Evolutionary conservation across 768 basidiomycete genomes (phyloP).

Genomic region (Neoboletus magnificus): DNA sequence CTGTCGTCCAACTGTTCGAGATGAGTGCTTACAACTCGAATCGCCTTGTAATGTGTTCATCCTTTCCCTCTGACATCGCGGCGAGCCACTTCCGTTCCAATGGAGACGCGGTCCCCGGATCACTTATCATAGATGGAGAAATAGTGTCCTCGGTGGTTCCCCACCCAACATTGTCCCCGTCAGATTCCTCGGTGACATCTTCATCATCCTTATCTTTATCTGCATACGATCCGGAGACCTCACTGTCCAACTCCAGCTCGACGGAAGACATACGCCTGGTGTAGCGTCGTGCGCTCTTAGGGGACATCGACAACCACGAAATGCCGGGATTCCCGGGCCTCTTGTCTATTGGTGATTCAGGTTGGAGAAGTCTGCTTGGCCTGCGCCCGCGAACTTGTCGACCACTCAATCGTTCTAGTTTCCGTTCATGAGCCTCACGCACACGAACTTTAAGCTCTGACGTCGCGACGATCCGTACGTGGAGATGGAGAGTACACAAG

Average conservation of each 20-base stretch:
- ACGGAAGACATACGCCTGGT: slow-evolving; percentile 44
- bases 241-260: slow-evolving; percentile 45
- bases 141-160: slow-evolving; percentile 48
- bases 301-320: slow-evolving; percentile 54
- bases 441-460: slow-evolving; percentile 71
- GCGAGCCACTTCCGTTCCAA: slow-evolving; percentile 79
- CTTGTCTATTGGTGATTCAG: slow-evolving; percentile 18
- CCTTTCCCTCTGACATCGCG: slow-evolving; percentile 88
- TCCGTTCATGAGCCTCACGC: slow-evolving; percentile 41
- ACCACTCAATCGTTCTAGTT: slow-evolving; percentile 27
- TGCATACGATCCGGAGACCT: slow-evolving; percentile 28
- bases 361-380: slow-evolving; percentile 15
- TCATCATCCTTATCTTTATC: slow-evolving; percentile 33
- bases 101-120: slow-evolving; percentile 79
- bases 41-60: slow-evolving; percentile 59
- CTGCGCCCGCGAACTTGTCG: slow-evolving; percentile 22
- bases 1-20: neutral
- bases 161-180: slow-evolving; percentile 47
- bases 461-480: slow-evolving; percentile 80
- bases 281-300: slow-evolving; percentile 48
- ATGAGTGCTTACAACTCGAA: slow-evolving; percentile 68
- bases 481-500: slow-evolving; percentile 79
- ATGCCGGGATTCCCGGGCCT: slow-evolving; percentile 20
- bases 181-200: slow-evolving; percentile 39
- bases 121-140: slow-evolving; percentile 67